Evolutionary conservation across 257 asterid genomes (phyloP).

Genomic region (Ilex asprella): DNA sequence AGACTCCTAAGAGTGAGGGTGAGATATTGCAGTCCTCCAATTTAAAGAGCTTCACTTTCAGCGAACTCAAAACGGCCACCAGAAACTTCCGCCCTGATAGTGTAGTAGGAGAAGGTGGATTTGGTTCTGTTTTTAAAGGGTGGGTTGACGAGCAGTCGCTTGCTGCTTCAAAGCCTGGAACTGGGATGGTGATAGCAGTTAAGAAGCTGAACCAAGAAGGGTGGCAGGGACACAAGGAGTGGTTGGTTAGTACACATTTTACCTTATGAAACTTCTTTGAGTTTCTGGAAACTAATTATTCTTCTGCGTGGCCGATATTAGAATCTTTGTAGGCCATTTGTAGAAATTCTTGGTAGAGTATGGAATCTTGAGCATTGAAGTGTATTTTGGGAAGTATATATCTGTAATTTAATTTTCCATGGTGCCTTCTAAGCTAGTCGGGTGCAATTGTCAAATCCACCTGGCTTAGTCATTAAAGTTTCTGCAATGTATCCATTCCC

Average conservation of each 20-base stretch:
- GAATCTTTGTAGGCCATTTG: too few relatives aligned
- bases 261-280: too few relatives aligned
- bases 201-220: slow-evolving; percentile 3
- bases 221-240: slow-evolving; percentile 2
- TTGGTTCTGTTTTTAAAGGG: slow-evolving; percentile 2
- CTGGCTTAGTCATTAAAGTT: too few relatives aligned
- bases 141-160: slow-evolving; percentile 2
- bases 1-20: not conserved
- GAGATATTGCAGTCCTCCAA: slow-evolving; percentile 1
- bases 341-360: too few relatives aligned
- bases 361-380: too few relatives aligned
- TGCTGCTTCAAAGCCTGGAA: not conserved
- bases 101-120: slow-evolving; percentile 1
- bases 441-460: too few relatives aligned
- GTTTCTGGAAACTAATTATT: too few relatives aligned
- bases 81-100: slow-evolving; percentile 1
- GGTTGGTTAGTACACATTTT: slow-evolving; percentile 1
- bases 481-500: too few relatives aligned
- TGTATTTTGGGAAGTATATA: too few relatives aligned
- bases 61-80: not conserved
- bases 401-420: too few relatives aligned
- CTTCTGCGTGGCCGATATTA: too few relatives aligned
- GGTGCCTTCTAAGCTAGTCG: too few relatives aligned
- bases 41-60: not conserved
- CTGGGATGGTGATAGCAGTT: slow-evolving; percentile 3